Conservation (phyloP, 192 early-diverging fungal genomes). For the Linnemannia exigua region DNA sequence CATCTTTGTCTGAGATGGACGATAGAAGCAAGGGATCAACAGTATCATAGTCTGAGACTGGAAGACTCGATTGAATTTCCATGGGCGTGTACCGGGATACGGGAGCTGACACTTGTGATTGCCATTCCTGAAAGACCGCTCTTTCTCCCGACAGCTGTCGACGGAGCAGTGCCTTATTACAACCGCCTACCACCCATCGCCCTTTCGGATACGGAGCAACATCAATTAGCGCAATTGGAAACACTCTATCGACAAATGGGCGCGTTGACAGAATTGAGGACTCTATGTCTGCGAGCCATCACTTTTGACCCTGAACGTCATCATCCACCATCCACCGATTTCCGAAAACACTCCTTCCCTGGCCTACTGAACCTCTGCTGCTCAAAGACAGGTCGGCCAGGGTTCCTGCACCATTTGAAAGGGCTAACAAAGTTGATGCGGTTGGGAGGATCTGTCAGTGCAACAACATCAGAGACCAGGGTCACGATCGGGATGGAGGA, state of each 20-base stretch:
- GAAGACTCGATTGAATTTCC: neutral
- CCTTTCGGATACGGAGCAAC: neutral
- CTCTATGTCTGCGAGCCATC: neutral
- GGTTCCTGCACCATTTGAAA: neutral
- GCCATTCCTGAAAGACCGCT: neutral
- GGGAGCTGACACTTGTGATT: neutral
- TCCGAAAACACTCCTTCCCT: neutral
- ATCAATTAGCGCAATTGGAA: neutral
- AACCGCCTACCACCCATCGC: neutral
- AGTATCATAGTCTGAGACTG: neutral
- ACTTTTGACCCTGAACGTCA: neutral
- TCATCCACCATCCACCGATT: neutral
- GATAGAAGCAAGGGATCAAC: no score
- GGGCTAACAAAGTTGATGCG: neutral
- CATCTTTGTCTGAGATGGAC: no score
- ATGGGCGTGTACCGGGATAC: neutral
- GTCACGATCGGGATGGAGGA: neutral
- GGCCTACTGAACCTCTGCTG: neutral
- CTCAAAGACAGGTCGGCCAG: neutral
- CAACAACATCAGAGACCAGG: neutral
- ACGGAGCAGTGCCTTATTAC: neutral
- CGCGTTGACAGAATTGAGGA: neutral
- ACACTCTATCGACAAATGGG: neutral
- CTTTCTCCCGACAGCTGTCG: no score
- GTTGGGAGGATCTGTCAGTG: neutral